Percentiles rank a stretch among this genome's conserved stretches.
phyloP scores from a whole-genome alignment of 2,329 filamentous ascomycete genomes.

The Fusarium fujikuroi region DNA sequence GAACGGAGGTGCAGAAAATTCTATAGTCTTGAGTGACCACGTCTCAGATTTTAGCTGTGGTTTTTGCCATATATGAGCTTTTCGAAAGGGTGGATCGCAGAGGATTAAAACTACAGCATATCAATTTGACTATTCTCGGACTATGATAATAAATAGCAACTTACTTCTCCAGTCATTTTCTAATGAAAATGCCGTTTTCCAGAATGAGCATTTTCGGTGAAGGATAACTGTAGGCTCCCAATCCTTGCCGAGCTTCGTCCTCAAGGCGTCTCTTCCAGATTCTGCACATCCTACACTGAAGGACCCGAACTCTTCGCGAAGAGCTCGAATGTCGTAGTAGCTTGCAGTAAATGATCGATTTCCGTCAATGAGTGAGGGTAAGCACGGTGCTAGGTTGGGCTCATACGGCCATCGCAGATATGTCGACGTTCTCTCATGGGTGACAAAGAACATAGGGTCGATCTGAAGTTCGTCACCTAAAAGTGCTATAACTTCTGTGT shows the following conservation, averaged over 20 bases:
- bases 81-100: neutral
- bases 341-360: neutral
- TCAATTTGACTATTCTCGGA: neutral
- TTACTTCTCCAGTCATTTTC: neutral
- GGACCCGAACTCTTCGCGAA: neutral
- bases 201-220: conserved; percentile 11
- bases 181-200: neutral
- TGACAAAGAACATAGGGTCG: conserved; percentile 10
- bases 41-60: neutral
- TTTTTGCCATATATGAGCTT: neutral
- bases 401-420: conserved; percentile 8
- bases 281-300: conserved; percentile 1
- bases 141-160: neutral
- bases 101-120: neutral
- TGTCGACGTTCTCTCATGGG: conserved; percentile 5
- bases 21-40: neutral
- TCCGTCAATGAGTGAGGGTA: conserved; percentile 3
- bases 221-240: neutral
- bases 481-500: neutral
- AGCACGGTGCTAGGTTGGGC: neutral
- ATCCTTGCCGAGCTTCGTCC: neutral
- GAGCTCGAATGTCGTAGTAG: neutral
- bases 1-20: neutral
- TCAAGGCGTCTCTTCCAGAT: conserved; percentile 1
- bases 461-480: neutral